Base-by-base conservation (phyloP, 805 yeast genomes). In the Metschnikowia proteae region DNA sequence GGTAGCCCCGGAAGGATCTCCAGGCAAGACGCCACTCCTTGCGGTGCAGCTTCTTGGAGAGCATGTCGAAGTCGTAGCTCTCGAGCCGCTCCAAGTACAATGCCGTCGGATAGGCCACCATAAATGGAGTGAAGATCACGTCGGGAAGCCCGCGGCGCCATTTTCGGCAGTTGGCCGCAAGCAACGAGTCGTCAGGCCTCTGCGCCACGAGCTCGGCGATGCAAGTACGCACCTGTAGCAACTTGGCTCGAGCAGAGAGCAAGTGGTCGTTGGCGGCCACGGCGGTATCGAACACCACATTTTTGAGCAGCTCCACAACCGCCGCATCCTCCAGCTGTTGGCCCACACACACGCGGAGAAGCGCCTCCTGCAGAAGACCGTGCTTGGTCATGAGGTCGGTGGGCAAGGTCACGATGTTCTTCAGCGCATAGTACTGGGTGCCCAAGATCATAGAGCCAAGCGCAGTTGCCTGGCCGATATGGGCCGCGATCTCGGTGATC, bases 241-340 rank as follows among this genome's bases (percentile, higher is more conserved):
- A 62, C 55, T 85, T 80, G n/a, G 70, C 63, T 43, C 86, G 70
- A 1, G 94, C 89, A 0, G 90, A 71, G 4, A 88, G 62, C 3
- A 88, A 60, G 63, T 88, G 96, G 62, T 88, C 96, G 65, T 88
- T 88, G 3, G 96, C 94, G 0, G 76, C 68, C 4, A 84, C 80
- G 2, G 94, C 87, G 4, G 84, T 78, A 41, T 83, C 88, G 59
- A 77, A 88, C 1, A 86, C 72, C 6, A 82, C 80, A 58, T 83
- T 81, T 50, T 78, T 76, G 49, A 86, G 57, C 46, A 65, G 66
- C 6, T 68, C 71, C 28, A 60, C 53, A 2, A 62, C 54, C n/a
- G 63, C 70, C 3, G 58, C 52, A 4, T 59, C 61, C 8, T 62
- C 62, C 25, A 53, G 48, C 6, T 72, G 55, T 27, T 76, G 74